Evolutionary conservation across 2,329 filamentous ascomycete species (phyloP), one percentile per base, ranked within the genome.

Genomic region (Paecilomyces fulvus): DNA sequence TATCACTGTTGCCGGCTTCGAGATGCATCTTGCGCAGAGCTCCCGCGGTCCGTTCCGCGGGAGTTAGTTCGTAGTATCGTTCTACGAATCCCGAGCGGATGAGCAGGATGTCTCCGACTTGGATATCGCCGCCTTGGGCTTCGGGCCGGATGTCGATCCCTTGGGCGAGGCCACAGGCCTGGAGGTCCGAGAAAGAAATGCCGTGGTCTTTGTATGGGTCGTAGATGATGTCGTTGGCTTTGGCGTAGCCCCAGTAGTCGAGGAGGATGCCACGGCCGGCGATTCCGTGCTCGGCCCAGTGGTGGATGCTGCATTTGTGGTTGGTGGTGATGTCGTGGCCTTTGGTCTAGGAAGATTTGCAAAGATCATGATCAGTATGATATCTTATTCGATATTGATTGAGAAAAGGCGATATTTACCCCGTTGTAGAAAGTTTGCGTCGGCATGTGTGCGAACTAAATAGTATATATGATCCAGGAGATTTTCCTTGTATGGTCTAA

Each of bases 71-170:
- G 61, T 83, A 74, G 56, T 87, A 81, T 10, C 79, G 73, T 61
- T 85, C 79, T 7, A 83, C 82, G 62, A 80, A 83, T 0, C 87
- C 86, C 1, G 81, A 84, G 17, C 86, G 79, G 20, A 90, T 67
- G 49, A 89, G 75, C 10, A 90, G 75, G 55, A 90, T 81, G 59
- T 89, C 86, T 4, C 86, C 87, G 2, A 78, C 69, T 57, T 76
- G 77, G 61, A 83, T 77, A 58, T 82, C 78, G 48, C 80, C 80
- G 25, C 81, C 81, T 60, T 81, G 77, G 0, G 75, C 67, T 2
- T 74, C 72, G 0, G 82, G 79, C 0, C 76, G 79, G 64, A 89
- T 85, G 58, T 86, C 80, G 25, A 88, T 74, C 0, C 81, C 80
- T 61, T 88, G 83, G 33, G 79, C 73, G 31, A 73, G 73, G 0